These are phyloP conservation scores for Buxus sempervirens DNA, from an alignment of 164 flowering plant genomes.

Conservation along the genomic window DNA sequence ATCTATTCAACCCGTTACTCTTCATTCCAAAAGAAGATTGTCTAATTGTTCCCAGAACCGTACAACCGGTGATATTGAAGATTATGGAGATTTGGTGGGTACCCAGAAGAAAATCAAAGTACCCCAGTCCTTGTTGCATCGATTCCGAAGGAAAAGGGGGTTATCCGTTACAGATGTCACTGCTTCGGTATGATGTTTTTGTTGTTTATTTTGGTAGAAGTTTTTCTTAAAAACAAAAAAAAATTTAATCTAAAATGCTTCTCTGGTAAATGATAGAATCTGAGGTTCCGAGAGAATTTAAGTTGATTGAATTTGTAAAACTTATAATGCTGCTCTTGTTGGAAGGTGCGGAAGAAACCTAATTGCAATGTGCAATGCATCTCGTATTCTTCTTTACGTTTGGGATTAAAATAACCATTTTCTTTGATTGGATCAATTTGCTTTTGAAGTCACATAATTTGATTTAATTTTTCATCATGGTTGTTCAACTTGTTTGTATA, in stretches of 20 bases:
- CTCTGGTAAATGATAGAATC: neutral
- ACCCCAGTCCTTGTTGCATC: conserved; percentile 40
- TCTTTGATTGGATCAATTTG: neutral
- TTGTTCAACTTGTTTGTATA: too few species aligned
- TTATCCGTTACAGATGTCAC: conserved; percentile 78
- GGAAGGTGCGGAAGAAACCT: neutral
- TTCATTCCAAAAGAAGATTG: conserved; percentile 37
- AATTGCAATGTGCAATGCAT: neutral
- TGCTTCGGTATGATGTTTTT: conserved; percentile 40
- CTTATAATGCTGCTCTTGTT: neutral
- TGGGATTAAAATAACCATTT: neutral
- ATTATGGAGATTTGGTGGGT: conserved; percentile 27
- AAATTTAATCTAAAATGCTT: neutral
- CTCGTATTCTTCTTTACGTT: neutral
- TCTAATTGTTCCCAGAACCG: conserved; percentile 15
- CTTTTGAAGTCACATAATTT: neutral
- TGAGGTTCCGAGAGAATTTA: neutral
- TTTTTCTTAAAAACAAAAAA: too few species aligned
- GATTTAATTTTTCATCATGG: neutral
- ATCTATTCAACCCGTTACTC: conserved; percentile 33
- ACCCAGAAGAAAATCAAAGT: conserved; percentile 34
- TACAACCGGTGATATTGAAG: conserved; percentile 49
- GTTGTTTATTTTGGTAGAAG: neutral
- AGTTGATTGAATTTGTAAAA: neutral
- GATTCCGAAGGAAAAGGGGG: conserved; percentile 56